Base-by-base conservation (phyloP, 1,284 basidiomycete genomes). In the Puccinia triticina region DNA sequence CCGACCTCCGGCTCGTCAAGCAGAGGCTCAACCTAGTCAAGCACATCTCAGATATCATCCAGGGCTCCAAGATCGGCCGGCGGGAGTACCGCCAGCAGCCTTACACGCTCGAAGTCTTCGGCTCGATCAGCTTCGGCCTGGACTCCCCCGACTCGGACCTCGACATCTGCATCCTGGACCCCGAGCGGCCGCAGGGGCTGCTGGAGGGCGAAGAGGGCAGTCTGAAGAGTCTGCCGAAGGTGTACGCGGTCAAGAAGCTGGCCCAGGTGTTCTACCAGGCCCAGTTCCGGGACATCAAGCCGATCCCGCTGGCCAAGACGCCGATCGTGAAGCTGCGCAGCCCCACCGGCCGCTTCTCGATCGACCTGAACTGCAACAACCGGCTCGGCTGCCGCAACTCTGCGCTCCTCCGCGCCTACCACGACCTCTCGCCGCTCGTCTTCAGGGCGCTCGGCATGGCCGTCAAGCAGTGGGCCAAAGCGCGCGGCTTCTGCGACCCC, bases 321-420 rank as follows among this genome's bases (percentile, higher is more conserved):
- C 77, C 77, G 18, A 57, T 80, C 23, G 32, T 80, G 14, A 80
- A 80, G 23, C 71, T 80, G 26, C 48, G 29, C 5, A 72, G 67
- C 50, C 77, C 77, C 0, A 46, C 61, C 53, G 34, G 67, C 12
- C 43, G 32, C 40, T 71, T 80, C 40, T 57, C 66, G 0, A 66
- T 57, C 53, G 77, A 80, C 48, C 40, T 80, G 3, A 80, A 72
- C 53, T 80, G 77, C 26, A 80, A 80, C 69, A 71, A 80, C 34
- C 67, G 57, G 1, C n/a, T 80, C 5, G 77, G 67, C 23, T 80
- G 67, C 48, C 66, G 66, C 0, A 80, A 80, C 53, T 71, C 64
- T n/a, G 2, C 26, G 16, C n/a, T 80, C 14, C 26, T 80, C 29
- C 40, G 32, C n/a, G 77, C 77, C 34, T 80, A 80, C 32, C 37